Evolutionary conservation across 352 stramenopile species (phyloP), one percentile per base, ranked within the genome.

Genomic region (Pythium sukuiense): DNA sequence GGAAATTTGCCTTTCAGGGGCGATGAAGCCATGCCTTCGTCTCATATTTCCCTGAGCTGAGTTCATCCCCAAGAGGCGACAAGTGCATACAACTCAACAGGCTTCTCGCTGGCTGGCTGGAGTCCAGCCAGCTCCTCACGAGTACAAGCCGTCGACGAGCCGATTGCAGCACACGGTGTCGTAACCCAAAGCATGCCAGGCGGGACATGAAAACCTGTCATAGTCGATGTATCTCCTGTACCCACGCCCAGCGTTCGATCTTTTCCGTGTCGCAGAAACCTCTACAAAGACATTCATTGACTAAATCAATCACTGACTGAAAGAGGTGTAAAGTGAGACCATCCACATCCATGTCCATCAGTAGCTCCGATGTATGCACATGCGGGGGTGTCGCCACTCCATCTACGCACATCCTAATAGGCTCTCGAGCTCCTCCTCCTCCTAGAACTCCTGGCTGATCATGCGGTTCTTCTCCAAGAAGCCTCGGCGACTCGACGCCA

Each of bases 401-500:
- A 52, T 24, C 48, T 37, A 55, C 48, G 48, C 27, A 32, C 48
- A 37, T 18, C n/a, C 14, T 35, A 35, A 43, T 43, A 11, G 35
- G 12, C 20, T 6, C 46, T 49, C 16, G 6, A 52, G 45, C 45
- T 52, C 45, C 48, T 55, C 83, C 20, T 24, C 20, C 20, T 24
- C 20, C 20, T 24, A 88, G 53, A 88, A 87, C 61, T 84, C 76
- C 50, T 87, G 69, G 58, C 79, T 90, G 43, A 76, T 41, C 65
- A 85, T 79, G 53, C 72, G 78, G 66, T 80, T 85, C 61, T 71
- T 72, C 57, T 88, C 79, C 18, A 75, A 46, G 61, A 81, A 81
- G 39, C 81, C 79, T 41, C 75, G 76, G 26, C 80, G 72, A 58
- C 76, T 87, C 33, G 79, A 77, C 1, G 75, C 61, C 52, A 61